Conservation (phyloP, 2,329 filamentous ascomycete genomes). For the Scedosporium dehoogii region DNA sequence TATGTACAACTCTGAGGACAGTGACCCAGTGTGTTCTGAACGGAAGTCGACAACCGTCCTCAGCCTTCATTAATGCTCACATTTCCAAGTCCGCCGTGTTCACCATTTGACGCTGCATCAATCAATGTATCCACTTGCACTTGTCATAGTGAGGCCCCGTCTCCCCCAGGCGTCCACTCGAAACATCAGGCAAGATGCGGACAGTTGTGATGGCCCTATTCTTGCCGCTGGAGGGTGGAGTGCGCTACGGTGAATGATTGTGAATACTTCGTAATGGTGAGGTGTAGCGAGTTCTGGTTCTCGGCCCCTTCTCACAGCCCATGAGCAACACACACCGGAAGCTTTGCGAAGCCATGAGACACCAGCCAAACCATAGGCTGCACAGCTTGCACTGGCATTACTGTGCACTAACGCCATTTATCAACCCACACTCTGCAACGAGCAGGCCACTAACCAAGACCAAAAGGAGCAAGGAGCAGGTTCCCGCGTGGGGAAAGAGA, state of each 20-base stretch:
- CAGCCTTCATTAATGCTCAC: not conserved
- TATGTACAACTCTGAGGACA: not conserved
- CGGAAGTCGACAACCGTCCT: not conserved
- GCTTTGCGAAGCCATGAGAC: slow-evolving; percentile 1
- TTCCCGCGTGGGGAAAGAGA: not conserved
- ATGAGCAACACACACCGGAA: not conserved
- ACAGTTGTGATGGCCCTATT: not conserved
- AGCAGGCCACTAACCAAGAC: not conserved
- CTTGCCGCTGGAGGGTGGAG: not conserved
- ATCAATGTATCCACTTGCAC: not conserved
- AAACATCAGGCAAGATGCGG: not conserved
- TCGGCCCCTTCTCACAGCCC: not conserved
- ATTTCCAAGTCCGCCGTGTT: not conserved
- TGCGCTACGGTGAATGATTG: not conserved
- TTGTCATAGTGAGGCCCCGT: not conserved
- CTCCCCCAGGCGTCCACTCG: not conserved
- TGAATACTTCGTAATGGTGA: not conserved
- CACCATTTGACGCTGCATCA: not conserved
- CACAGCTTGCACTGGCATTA: not conserved
- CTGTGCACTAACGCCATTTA: slow-evolving; percentile 3
- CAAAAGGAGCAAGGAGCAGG: not conserved
- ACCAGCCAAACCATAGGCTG: not conserved
- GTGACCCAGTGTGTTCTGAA: not conserved
- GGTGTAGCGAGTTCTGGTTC: not conserved
- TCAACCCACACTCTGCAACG: not conserved